Base-by-base conservation (phyloP, 169 alveolate genomes). In the Cyclospora cayetanensis region DNA sequence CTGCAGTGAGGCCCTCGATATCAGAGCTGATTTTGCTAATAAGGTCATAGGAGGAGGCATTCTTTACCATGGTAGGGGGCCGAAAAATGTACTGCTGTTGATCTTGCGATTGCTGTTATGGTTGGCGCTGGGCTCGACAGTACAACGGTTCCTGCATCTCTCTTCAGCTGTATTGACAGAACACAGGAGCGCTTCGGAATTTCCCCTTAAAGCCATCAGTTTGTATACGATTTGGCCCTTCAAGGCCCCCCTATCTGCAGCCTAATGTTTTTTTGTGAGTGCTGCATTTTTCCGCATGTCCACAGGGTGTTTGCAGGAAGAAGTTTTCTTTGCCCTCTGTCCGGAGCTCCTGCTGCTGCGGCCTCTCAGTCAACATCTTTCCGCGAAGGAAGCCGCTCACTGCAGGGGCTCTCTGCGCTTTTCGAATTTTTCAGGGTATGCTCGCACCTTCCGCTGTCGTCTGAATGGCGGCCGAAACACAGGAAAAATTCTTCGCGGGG, bases 11-110 rank as follows among this genome's bases (percentile, higher is more conserved):
- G 35, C 50, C n/a, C 41, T 70, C 12, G 92, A 72, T 22, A 31
- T 72, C 34, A 34, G 77, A 35, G 90, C 90, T 0, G 93, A 90
- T 63, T 90, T 90, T 25, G 93, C 93, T 11, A 90, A 90, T 52
- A 50, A 74, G 35, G 68, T 46, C 68, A 60, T 90, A 22, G 93
- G 93, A 46, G 93, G 93, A 4, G 93, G 93, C 66, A 70, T 80
- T 29, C 87, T 87, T 34, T 43, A 50, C 60, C 80, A 53, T 11
- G 92, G 92, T 87, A 77, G 29, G 66, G n/a, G n/a, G n/a, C n/a
- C n/a, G n/a, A 72, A 5, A 7, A 9, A 29, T 0, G 42, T n/a
- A 22, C 41, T 65, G 42, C 77, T 65, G 60, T 29, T 35, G 53
- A 9, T 31, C 4, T 55, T 12, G 50, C 83, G 27, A 18, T 35